Base-by-base conservation (phyloP, 306 rosid genomes). In the Pyrus betulifolia region DNA sequence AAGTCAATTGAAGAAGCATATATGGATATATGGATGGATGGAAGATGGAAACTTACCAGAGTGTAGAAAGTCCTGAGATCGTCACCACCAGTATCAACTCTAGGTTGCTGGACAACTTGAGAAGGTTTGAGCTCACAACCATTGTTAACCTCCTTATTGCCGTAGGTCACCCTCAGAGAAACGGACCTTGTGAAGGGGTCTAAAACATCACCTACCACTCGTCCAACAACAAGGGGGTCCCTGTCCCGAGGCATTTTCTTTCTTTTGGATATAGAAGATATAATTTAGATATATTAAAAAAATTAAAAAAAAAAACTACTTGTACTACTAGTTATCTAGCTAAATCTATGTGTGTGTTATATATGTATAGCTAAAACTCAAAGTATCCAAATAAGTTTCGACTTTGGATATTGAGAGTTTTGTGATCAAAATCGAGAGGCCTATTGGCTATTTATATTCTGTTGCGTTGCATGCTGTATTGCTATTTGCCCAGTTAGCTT, bases 1-100 rank as follows among this genome's bases (percentile, higher is more conserved):
- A 40, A 12, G 45, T 40, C 45, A 40, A 40, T 40, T 8, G 45
- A 40, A 40, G 45, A 40, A 9, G 18, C 55, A 49, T 3, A 49
- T 14, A 49, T 49, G 14, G 8, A 30, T 25, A 4, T 5, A 30
- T 25, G 70, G 4, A 17, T 4, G 11, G 45, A 21, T 6, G 18
- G 2, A 14, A 17, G 55, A 45, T 45, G 4, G 14, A 19, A 14
- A 63, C 69, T 71, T 72, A 86, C 92, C 84, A 88, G 78, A 79
- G 92, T 88, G 80, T 84, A 86, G 81, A 86, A 88, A 30, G 88
- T 88, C 74, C 92, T 79, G 54, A 88, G 81, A 55, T 88, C 92
- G 21, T 80, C 81, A 2, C 92, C 92, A 22, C 92, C 92, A 17
- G 80, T 73, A 51, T 82, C 83, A 69, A 82, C 87, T 78, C 87